A percentile compares a stretch with the other conserved stretches of the same genome.
These are phyloP conservation scores for Coprinellus micaceus DNA, from an alignment of 768 basidiomycete genomes.

Conservation along the genomic window DNA sequence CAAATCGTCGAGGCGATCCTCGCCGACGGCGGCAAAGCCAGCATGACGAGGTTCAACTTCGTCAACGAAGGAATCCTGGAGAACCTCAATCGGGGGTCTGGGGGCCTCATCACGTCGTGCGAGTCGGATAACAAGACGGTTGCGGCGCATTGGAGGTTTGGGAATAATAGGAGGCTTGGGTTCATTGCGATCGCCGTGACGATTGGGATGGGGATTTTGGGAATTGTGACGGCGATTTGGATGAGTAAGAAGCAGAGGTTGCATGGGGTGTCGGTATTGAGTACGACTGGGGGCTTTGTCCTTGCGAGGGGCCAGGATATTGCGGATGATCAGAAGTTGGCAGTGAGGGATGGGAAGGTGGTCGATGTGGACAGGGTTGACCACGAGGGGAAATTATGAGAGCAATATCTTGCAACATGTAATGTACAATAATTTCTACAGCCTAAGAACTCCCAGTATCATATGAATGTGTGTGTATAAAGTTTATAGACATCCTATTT, in stretches of 20 bases:
- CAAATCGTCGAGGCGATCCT: neutral
- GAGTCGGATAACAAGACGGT: neutral
- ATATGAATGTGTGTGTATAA: too few relatives aligned
- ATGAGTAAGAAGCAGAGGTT: neutral
- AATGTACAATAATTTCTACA: too few relatives aligned
- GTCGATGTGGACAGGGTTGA: neutral
- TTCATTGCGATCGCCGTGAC: neutral
- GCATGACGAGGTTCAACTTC: neutral
- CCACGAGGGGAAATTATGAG: neutral
- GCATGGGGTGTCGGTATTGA: neutral
- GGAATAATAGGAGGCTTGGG: neutral
- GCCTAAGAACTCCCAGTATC: too few relatives aligned
- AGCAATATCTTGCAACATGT: too few relatives aligned
- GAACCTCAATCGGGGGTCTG: too few relatives aligned
- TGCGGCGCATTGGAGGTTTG: conserved; percentile 2
- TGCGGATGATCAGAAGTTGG: neutral
- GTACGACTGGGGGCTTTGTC: neutral
- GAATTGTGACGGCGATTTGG: neutral
- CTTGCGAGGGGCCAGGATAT: neutral
- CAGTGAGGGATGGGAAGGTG: neutral
- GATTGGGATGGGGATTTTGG: neutral
- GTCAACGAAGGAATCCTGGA: too few relatives aligned
- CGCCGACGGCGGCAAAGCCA: neutral
- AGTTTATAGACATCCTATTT: too few relatives aligned
- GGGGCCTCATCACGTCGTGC: too few relatives aligned